A percentile compares a stretch with the other conserved stretches of the same genome.
These are phyloP conservation scores for Conringia planisiliqua DNA, from an alignment of 345 rosid species.

Conservation along the genomic window DNA sequence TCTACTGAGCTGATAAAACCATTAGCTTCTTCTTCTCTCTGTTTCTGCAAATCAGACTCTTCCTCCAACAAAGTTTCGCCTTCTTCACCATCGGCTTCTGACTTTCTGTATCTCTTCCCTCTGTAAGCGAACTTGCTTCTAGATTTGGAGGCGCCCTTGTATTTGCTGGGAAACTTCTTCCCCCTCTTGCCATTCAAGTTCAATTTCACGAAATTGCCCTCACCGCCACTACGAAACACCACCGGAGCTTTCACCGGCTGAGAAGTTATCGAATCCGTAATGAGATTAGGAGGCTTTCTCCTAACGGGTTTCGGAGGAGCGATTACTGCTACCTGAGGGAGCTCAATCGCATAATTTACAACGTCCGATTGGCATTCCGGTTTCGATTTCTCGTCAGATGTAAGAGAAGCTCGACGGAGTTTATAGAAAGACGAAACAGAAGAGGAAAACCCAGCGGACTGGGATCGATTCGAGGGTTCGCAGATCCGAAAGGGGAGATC, in stretches of 20 bases:
- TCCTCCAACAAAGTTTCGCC: conserved; percentile 46
- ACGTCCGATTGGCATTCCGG: background rate
- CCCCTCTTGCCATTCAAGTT: conserved; percentile 56
- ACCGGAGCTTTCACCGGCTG: conserved; percentile 54
- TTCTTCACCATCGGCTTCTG: conserved; percentile 39
- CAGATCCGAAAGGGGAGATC: conserved; percentile 61
- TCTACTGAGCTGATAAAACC: conserved; percentile 39
- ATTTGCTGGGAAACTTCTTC: conserved; percentile 53
- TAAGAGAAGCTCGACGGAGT: conserved; percentile 45
- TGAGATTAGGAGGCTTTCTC: conserved; percentile 57
- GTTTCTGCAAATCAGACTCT: conserved; percentile 36
- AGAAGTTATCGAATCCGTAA: conserved; percentile 30
- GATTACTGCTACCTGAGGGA: background rate
- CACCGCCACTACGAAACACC: conserved; percentile 40
- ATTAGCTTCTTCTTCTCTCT: conserved; percentile 26
- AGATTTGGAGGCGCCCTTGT: conserved; percentile 33
- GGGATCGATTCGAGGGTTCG: conserved; percentile 29
- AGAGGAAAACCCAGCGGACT: conserved; percentile 54
- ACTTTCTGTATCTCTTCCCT: conserved; percentile 45
- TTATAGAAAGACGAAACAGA: conserved; percentile 60
- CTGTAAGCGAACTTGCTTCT: conserved; percentile 33
- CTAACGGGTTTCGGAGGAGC: conserved; percentile 30
- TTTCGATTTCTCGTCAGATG: conserved; percentile 17
- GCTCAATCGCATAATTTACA: background rate
- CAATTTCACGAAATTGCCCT: conserved; percentile 89